Base-by-base conservation (phyloP, 441 rosid species). In the Gossypium gossypioides region DNA sequence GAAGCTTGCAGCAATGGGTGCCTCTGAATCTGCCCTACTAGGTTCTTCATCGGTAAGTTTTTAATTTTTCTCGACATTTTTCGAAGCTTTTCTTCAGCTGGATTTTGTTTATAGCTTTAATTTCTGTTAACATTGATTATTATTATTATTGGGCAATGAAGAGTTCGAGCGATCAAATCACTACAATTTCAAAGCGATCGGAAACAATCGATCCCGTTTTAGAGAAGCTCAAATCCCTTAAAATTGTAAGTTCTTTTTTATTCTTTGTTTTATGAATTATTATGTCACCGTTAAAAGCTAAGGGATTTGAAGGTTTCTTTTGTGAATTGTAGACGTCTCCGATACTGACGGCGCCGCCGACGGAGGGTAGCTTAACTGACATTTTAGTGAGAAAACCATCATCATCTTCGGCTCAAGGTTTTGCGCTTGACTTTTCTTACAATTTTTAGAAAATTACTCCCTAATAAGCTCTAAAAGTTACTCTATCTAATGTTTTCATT, bases 321-420 rank as follows among this genome's bases (percentile, higher is more conserved):
- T 34, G 46, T 22, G 37, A 52, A 77, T 67, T 76, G 69, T 79
- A 95, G 99, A 79, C 95, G 56, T 78, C 81, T 59, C 99, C 98
- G 37, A 88, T 95, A 75, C 65, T 95, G 77, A 87, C 88, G 70
- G 80, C 91, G 1, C 83, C 81, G 60, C 97, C 86, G 6, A 62
- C 82, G 27, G 99, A 92, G 78, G 77, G 86, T 77, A 95, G 96
- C 92, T 84, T 95, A 88, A 91, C 96, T 66, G 99, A 95, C 73
- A 95, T 95, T 81, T 84, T 92, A 74, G 93, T 95, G 37, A 83
- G 94, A 70, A 95, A 86, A 84, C 80, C 93, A 1, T 72, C 87
- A 2, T 80, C 90, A 52, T 86, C 84, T 65, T 84, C 91, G 18
- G 79, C 88, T 77, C 84, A 83, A 10, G 85, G 95, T 89, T 34